Evolutionary conservation across 139 green algal species (phyloP).

Genomic region (Coccomyxa sp.): DNA sequence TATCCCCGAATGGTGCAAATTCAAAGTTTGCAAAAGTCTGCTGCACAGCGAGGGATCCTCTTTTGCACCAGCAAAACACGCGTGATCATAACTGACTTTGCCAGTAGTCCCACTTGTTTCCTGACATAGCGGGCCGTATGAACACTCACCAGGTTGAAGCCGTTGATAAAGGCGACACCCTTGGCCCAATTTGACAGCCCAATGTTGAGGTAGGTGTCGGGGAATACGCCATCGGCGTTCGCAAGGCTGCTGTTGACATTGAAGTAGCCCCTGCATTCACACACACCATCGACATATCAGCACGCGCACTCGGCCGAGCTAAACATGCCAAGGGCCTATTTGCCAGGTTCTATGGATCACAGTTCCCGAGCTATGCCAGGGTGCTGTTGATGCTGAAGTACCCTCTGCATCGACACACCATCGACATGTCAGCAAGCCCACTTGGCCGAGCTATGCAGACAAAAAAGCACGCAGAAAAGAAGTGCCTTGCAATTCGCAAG

Average conservation of each 20-base stretch:
- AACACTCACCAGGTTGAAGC: slow-evolving; percentile 29
- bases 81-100: too few species aligned
- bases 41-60: neutral
- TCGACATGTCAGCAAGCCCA: too few species aligned
- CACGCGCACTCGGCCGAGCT: too few species aligned
- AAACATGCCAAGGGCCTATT: too few species aligned
- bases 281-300: neutral
- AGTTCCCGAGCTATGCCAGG: slow-evolving; percentile 2
- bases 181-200: slow-evolving; percentile 26
- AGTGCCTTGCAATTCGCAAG: too few species aligned
- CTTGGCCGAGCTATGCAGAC: too few species aligned
- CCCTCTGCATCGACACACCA: slow-evolving; percentile 10
- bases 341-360: neutral
- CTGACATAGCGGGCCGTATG: too few species aligned
- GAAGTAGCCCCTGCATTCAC: slow-evolving; percentile 14
- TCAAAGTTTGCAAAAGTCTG: neutral
- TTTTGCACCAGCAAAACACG: too few species aligned
- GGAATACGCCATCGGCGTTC: slow-evolving; percentile 7
- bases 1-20: neutral
- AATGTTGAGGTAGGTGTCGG: slow-evolving; percentile 44
- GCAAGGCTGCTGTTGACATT: neutral
- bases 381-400: neutral
- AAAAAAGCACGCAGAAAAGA: too few species aligned
- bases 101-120: too few species aligned
- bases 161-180: slow-evolving; percentile 57